These are phyloP conservation scores for Zygosaccharomyces rouxii DNA, from an alignment of 805 yeast species.

Conservation along the genomic window DNA sequence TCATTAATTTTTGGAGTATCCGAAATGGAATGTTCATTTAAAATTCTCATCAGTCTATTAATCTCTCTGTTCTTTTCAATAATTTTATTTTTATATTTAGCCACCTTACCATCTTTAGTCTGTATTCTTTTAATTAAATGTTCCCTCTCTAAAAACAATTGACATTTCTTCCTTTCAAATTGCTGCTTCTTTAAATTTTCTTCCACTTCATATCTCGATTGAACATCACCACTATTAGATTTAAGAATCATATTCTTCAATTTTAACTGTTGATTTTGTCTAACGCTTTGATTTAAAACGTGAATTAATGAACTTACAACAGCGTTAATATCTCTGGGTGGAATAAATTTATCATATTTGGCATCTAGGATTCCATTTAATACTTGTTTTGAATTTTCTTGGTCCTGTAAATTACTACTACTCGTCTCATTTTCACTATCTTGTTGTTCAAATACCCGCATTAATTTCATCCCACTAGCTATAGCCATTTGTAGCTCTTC, in stretches of 20 bases:
- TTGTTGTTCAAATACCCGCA: constrained; percentile 2
- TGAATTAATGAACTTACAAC: constrained; percentile 20
- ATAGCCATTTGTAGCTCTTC: constrained; percentile 1
- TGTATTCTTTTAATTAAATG: constrained; percentile 38
- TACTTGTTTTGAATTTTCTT: background rate
- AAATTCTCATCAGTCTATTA: constrained; percentile 36
- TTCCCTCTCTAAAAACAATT: constrained; percentile 33
- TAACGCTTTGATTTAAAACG: constrained; percentile 24
- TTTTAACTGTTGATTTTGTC: constrained; percentile 35
- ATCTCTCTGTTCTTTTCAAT: constrained; percentile 45
- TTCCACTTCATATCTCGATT: constrained; percentile 30
- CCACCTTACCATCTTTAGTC: constrained; percentile 41
- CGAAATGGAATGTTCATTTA: constrained; percentile 23
- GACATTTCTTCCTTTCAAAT: constrained; percentile 33
- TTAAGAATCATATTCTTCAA: constrained; percentile 40
- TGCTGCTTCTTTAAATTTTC: constrained; percentile 37
- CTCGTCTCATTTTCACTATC: background rate
- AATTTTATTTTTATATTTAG: constrained; percentile 43
- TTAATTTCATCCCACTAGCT: constrained; percentile 2
- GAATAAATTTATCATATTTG: background rate
- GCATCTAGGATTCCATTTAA: background rate
- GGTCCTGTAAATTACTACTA: background rate
- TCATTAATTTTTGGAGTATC: constrained; percentile 6
- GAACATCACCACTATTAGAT: constrained; percentile 22
- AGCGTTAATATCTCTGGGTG: constrained; percentile 9